Base-by-base conservation (phyloP, 2,329 filamentous ascomycete species). In the Lithohypha guttulata region DNA sequence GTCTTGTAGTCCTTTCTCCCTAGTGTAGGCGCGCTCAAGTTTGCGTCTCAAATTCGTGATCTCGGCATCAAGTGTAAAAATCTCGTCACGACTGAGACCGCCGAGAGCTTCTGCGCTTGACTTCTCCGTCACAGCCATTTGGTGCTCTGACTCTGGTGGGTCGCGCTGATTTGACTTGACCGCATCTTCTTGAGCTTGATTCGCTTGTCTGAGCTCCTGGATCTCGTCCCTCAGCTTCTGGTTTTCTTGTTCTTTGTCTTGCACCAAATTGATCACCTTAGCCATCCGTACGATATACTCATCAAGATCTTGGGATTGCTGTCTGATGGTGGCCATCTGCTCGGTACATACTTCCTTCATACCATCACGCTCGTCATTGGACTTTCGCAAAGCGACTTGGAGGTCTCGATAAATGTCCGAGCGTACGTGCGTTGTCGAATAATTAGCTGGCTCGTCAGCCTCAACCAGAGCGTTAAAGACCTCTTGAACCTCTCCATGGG, bases 21-120 rank as follows among this genome's bases (percentile, higher is more conserved):
- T 26, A 5, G 18, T 30, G 18, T 21, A 39, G 6, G 35, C 27
- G 18, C 23, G 19, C 17, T 30, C 25, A 18, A 39, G 35, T 19
- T 39, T 39, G 26, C 35, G 27, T 15, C 35, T 39, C 18, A 39
- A 22, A 14, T 39, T 39, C 8, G 18, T 39, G 17, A 39, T 39
- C 17, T 39, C 35, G 6, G 27, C 35, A 10, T 39, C 35, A 30
- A 26, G 25, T 23, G 13, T 18, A 26, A 26, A 39, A 9, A 31
- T 21, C 7, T 39, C 35, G 6, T 31, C 18, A 31, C 7, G 26
- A n/a, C 15, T n/a, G 20, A 6, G 14, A 6, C 26, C n/a, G 13
- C 31, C 11, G 13, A 30, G 18, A 30, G 35, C 35, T 18, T 22
- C 9, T 4, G 3, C 11, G 11, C 18, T 19, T 14, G 3, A 13